A percentile compares a stretch with the other conserved stretches of the same genome.
Conservation (phyloP, 106 monocot species). For the Platanthera guangdongensis region DNA sequence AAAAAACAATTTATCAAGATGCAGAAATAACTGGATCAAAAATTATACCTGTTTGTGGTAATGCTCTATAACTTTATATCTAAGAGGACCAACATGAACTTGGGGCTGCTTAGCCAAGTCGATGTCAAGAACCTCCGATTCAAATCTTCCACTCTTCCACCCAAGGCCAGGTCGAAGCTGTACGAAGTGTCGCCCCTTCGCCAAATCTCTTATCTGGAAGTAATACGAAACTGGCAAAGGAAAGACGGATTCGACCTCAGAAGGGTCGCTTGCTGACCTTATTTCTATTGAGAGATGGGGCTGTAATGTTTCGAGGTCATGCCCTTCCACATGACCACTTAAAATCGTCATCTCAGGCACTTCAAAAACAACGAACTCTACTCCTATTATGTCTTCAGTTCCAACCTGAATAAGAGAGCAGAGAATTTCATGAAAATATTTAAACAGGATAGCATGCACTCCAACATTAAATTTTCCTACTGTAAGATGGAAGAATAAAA, state of each 20-base stretch:
- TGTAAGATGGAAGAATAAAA: background rate
- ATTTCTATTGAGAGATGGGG: conserved; percentile 80
- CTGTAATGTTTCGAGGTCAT: conserved; percentile 46
- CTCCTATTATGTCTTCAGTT: conserved; percentile 55
- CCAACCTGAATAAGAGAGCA: conserved; percentile 47
- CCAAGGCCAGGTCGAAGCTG: conserved; percentile 57
- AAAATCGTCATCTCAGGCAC: conserved; percentile 69
- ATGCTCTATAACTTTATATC: conserved; percentile 49
- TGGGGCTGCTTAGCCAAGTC: conserved; percentile 67
- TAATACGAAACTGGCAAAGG: conserved; percentile 71
- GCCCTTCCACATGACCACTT: conserved; percentile 82
- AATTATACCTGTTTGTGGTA: conserved; percentile 68
- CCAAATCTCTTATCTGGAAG: conserved; percentile 72
- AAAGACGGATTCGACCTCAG: conserved; percentile 48
- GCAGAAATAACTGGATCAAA: background rate
- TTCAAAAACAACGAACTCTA: conserved; percentile 87
- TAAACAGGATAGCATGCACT: background rate
- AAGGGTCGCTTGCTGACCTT: conserved; percentile 50
- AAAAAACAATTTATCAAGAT: background rate
- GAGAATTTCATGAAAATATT: background rate
- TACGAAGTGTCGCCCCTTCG: conserved; percentile 66
- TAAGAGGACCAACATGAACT: conserved; percentile 73
- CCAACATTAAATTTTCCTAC: background rate
- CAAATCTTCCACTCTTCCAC: conserved; percentile 42
- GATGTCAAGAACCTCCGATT: conserved; percentile 78